A percentile compares a stretch with the other conserved stretches of the same genome.
Conservation (phyloP, 2,329 filamentous ascomycete species). For the Capronia americana region DNA sequence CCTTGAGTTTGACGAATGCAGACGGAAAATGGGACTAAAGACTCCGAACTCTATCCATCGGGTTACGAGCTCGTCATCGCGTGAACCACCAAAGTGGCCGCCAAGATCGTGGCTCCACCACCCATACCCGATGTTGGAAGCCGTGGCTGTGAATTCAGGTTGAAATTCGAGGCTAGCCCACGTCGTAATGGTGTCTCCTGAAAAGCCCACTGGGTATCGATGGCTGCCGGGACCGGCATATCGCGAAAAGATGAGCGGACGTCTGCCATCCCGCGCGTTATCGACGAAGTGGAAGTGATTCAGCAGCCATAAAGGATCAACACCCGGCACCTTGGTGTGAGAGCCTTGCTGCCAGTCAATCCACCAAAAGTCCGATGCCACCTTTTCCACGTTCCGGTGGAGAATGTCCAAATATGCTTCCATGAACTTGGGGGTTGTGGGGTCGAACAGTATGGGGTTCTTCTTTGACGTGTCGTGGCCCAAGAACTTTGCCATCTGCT, state of each 20-base stretch:
- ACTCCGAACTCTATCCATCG: conserved; percentile 69
- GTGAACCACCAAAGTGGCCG: conserved; percentile 64
- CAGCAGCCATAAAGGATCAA: conserved; percentile 69
- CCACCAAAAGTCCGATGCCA: conserved; percentile 70
- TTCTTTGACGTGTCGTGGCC: conserved; percentile 58
- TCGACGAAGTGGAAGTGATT: conserved; percentile 71
- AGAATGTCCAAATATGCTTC: conserved; percentile 65
- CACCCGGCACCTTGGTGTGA: conserved; percentile 60
- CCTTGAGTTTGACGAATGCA: conserved; percentile 64
- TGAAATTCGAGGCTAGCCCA: conserved; percentile 69
- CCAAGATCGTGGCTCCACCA: conserved; percentile 74
- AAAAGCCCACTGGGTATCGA: conserved; percentile 70
- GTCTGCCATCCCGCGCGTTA: conserved; percentile 51
- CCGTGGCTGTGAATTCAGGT: conserved; percentile 70
- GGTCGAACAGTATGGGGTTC: conserved; percentile 63
- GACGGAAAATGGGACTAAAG: conserved; percentile 66
- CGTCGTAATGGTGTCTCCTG: conserved; percentile 65
- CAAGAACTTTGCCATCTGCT: conserved; percentile 60
- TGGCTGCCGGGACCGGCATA: conserved; percentile 69
- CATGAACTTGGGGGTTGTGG: conserved; percentile 60
- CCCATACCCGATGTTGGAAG: conserved; percentile 70
- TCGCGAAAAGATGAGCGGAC: conserved; percentile 64
- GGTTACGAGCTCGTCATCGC: conserved; percentile 64
- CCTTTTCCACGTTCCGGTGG: conserved; percentile 61
- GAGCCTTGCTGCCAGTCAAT: conserved; percentile 71